Percentiles rank a stretch among this genome's conserved stretches.
These are phyloP conservation scores for Chaetothyriales sp. DNA, from an alignment of 2,329 filamentous ascomycete species.

Conservation along the genomic window DNA sequence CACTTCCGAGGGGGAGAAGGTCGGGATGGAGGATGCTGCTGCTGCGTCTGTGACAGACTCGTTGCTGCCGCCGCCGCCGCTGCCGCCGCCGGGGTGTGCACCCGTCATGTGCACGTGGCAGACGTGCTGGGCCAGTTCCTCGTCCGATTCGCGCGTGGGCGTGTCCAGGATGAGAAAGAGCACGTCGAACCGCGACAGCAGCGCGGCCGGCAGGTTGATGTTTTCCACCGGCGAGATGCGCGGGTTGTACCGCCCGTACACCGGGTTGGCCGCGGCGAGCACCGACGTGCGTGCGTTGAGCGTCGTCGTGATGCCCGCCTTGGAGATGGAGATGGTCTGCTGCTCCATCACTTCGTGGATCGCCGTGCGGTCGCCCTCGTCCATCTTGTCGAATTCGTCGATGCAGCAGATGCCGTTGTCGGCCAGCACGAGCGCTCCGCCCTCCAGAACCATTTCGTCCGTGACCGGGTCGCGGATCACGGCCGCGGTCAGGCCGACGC, in stretches of 20 bases:
- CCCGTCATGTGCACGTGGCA: conserved; percentile 88
- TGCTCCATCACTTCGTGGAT: conserved; percentile 85
- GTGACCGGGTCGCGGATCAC: conserved; percentile 71
- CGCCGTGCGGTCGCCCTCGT: conserved; percentile 61
- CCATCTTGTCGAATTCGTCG: conserved; percentile 80
- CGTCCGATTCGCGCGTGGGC: conserved; percentile 74
- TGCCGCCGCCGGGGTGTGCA: conserved; percentile 58
- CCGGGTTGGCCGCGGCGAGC: conserved; percentile 86
- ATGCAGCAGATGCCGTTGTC: conserved; percentile 76
- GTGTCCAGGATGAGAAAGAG: conserved; percentile 95
- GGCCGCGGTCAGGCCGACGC: conserved; percentile 68
- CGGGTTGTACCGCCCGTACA: conserved; percentile 97
- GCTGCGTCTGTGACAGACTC: not conserved
- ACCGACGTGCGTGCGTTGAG: conserved; percentile 94
- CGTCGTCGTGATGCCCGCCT: conserved; percentile 91
- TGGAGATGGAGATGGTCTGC: conserved; percentile 71
- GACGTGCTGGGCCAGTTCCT: conserved; percentile 89
- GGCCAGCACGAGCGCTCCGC: conserved; percentile 63
- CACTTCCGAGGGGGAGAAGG: conserved; percentile 86
- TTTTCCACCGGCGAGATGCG: conserved; percentile 95
- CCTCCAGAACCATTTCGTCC: conserved; percentile 66
- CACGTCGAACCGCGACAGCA: conserved; percentile 93
- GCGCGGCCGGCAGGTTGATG: conserved; percentile 94
- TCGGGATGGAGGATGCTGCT: conserved; percentile 16
- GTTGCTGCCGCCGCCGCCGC: conserved; percentile 44